These are phyloP conservation scores for Suillus subalutaceus DNA, from an alignment of 768 basidiomycete genomes.

Conservation along the genomic window DNA sequence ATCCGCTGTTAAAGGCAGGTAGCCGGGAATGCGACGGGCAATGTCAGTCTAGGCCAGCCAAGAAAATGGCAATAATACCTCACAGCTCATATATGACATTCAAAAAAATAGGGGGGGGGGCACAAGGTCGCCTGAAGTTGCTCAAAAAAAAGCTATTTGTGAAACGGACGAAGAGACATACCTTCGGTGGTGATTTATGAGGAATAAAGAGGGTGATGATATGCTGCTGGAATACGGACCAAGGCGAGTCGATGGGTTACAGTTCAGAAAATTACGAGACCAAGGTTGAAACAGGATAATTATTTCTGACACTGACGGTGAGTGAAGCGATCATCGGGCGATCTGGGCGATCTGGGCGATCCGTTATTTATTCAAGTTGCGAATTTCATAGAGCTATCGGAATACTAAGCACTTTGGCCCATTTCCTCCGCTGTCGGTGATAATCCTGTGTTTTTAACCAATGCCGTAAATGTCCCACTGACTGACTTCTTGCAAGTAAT, in stretches of 20 bases:
- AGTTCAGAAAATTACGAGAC: not conserved
- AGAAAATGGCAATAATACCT: not conserved
- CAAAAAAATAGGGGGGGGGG: not conserved
- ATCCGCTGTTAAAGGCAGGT: not conserved
- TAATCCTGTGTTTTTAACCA: not conserved
- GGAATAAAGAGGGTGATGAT: not conserved
- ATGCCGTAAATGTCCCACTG: conserved; percentile 2
- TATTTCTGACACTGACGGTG: not conserved
- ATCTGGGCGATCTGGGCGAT: not conserved
- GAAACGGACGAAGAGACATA: not conserved
- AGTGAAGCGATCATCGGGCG: not conserved
- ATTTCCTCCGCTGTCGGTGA: not conserved
- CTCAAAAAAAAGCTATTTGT: not conserved
- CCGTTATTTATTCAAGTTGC: not conserved
- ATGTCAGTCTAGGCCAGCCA: not conserved
- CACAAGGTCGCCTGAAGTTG: not conserved
- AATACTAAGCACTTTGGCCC: not conserved
- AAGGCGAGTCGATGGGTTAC: not conserved
- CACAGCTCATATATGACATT: not conserved
- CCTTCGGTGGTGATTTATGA: not conserved
- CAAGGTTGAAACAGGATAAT: not conserved
- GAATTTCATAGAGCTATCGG: not conserved
- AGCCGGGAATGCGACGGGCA: not conserved
- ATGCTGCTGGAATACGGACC: not conserved
- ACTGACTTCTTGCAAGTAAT: not conserved